A percentile compares a stretch with the other conserved stretches of the same genome.
phyloP scores from a whole-genome alignment of 306 rosid genomes.

The Prinsepia uniflora region DNA sequence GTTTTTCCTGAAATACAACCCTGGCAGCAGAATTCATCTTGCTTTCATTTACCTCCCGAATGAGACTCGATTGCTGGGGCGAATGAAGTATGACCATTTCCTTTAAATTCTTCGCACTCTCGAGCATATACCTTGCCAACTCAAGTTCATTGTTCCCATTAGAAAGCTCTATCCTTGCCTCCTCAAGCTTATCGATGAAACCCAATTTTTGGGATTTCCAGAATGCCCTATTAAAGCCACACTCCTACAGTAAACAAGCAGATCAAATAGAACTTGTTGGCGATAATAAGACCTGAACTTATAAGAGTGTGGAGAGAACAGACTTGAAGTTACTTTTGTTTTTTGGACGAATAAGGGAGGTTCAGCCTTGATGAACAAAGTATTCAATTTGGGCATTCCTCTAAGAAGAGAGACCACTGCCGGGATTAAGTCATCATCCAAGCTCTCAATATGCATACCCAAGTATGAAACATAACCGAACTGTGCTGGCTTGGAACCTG shows the following conservation, averaged over 20 bases:
- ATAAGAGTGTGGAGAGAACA: not conserved
- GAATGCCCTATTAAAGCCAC: not conserved
- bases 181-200: not conserved
- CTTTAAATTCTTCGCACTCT: not conserved
- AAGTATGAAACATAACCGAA: constrained; percentile 2
- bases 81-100: not conserved
- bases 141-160: not conserved
- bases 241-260: not conserved
- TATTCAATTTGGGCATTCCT: constrained; percentile 2
- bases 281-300: too few species aligned
- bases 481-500: not conserved
- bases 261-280: not conserved
- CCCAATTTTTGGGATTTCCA: not conserved
- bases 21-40: not conserved
- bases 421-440: constrained; percentile 11
- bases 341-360: too few species aligned
- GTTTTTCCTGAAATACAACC: not conserved
- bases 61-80: not conserved
- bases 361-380: not conserved
- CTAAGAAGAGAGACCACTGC: not conserved
- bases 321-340: too few species aligned
- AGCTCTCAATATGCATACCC: not conserved
- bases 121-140: not conserved
- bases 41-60: not conserved
- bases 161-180: not conserved